Evolutionary conservation across 192 early-diverging fungal species (phyloP).

Genomic region (Haplosporangium gracile): DNA sequence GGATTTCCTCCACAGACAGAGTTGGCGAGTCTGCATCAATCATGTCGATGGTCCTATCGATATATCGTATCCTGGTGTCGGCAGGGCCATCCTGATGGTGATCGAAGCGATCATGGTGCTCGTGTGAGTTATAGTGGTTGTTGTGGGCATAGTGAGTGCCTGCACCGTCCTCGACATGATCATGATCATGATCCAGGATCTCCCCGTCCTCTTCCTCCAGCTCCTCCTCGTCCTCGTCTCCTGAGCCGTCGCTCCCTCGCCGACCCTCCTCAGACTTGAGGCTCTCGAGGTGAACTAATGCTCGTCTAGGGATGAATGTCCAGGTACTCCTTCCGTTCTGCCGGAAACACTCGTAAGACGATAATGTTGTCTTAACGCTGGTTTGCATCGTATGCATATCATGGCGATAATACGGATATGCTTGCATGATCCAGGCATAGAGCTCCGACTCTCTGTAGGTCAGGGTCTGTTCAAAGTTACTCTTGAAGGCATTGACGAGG

Average conservation of each 20-base stretch:
- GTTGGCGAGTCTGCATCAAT: conserved; percentile 49
- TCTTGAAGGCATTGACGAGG: conserved; percentile 60
- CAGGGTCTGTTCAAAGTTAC: conserved; percentile 60
- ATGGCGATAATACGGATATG: conserved; percentile 57
- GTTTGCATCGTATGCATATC: conserved; percentile 56
- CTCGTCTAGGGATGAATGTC: conserved; percentile 47
- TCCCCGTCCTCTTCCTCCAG: conserved; percentile 37
- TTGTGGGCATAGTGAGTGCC: conserved; percentile 2
- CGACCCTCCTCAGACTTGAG: conserved; percentile 49
- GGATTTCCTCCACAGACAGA: conserved; percentile 45
- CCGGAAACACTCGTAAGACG: conserved; percentile 55
- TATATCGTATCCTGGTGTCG: conserved; percentile 42
- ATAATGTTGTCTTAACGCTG: conserved; percentile 54
- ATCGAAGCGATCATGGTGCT: conserved; percentile 9
- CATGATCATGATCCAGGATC: conserved; percentile 9
- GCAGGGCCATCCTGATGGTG: conserved; percentile 22
- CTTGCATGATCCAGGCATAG: conserved; percentile 57
- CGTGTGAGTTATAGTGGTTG: conserved; percentile 1
- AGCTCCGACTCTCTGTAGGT: conserved; percentile 59
- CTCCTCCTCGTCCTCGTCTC: conserved; percentile 40
- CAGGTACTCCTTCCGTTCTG: conserved; percentile 53
- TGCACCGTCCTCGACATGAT: conserved; percentile 16
- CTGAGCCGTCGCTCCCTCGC: conserved; percentile 16
- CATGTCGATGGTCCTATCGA: conserved; percentile 36
- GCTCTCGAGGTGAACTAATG: conserved; percentile 43